Evolutionary conservation across 148 eudicot genomes (phyloP), one percentile per base, ranked within the genome.

Genomic region (Rheum nobile): DNA sequence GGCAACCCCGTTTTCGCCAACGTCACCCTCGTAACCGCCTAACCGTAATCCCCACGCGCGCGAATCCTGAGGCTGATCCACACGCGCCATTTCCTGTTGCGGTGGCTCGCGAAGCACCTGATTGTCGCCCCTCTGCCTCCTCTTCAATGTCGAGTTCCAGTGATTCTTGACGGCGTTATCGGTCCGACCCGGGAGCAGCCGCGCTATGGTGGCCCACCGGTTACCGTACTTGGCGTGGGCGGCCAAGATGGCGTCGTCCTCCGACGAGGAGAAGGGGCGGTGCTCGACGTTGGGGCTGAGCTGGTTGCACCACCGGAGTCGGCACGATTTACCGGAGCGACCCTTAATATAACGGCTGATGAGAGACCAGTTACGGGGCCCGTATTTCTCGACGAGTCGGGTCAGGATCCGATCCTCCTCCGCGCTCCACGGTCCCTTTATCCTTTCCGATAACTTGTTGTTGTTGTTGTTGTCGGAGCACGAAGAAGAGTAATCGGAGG

Each of bases 181-280:
- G 6, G 89, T 86, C 72, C 89, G 81, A 8, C 89, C 89, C 8
- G 80, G 87, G 1, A 86, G 73, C 8, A 84, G 34, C 50, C 85
- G 71, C n/a, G 89, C 89, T 28, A 86, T 86, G 65, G 89, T 79
- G 71, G 89, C 89, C 89, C 89, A 88, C 38, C 87, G 69, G 82
- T 88, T 88, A 0, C 91, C 91, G 39, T 78, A 84, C 55, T 44
- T 72, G 54, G 82, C 79, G 22, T 84, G 87, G 26, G 89, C 87
- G 2, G 80, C 80, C 44, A 86, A 34, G 34, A 86, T 86, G 0
- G 78, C 76, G 69, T 84, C 85, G 71, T 86, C 89, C 71, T 86
- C 89, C 0, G 65, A 80, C 28, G 37, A 46, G 0, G 89, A 80
- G 32, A 86, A 86, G 0, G 89, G 84, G 0, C 82, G 84, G 79